Base-by-base conservation (phyloP, 129 eudicot genomes). In the Flaveria linearis region DNA sequence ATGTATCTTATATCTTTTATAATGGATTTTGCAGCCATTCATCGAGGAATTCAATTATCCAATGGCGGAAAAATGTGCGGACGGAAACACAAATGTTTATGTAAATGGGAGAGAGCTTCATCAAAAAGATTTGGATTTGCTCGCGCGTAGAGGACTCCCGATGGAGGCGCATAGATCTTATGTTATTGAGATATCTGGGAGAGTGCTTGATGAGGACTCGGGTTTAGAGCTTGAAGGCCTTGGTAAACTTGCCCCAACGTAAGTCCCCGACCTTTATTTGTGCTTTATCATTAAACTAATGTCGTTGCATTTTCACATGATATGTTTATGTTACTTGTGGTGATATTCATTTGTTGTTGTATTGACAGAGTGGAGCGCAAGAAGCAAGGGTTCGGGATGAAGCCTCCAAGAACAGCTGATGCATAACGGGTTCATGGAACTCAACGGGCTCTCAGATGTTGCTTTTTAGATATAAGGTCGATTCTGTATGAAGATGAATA, bases 221-320 rank as follows among this genome's bases (percentile, higher is more conserved):
- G 95, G 99, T 78, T 86, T 84, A 86, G 97, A 95, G 88, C 95
- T 95, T 7, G 86, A 87, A 67, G 79, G 92, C 78, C 97, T 95
- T 3, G 99, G 99, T 78, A 91, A 91, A 81, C 97, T 95, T 78
- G 99, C 99, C 41, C 99, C 99, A 11, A 87, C 97, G 99, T 95
- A 82, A 89, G 96, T 72, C 55, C 62, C 55, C 12, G 9, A 26
- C 43, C 6, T 11, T 26, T 26, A 13, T 0, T 28, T 57, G 57
- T 43, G 39, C 76, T 25, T 11, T 16, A 53, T 55, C 17, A 3
- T 15, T 49, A 13, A 14, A 2, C 17, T 49, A 49, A 45, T 10
- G 3, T 45, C 13, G 13, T 52, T 61, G 20, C 20, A 50, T 50
- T 50, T 55, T 55, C 20, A 55, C 33, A 7, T 22, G 28, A 57